Evolutionary conservation across 495 filamentous ascomycete genomes (phyloP).

Genomic region (Podospora appendiculata): DNA sequence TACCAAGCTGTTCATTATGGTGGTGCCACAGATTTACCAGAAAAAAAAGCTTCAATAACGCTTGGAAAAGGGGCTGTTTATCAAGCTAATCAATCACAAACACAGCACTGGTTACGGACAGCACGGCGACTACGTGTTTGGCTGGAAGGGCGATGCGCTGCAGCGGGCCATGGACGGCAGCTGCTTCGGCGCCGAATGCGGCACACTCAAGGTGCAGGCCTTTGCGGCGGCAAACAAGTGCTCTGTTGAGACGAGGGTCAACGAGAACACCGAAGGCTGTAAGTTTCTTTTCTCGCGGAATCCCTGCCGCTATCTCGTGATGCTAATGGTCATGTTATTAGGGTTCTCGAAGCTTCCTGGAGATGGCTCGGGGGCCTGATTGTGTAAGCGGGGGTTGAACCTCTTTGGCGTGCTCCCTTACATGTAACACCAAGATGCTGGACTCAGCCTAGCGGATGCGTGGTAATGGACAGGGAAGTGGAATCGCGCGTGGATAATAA

Average conservation of each 20-base stretch:
- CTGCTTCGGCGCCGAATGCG: constrained; percentile 10
- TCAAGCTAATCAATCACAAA: not conserved
- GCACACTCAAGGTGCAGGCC: constrained; percentile 28
- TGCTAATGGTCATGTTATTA: not conserved
- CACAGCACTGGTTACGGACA: constrained; percentile 32
- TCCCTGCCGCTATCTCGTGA: not conserved
- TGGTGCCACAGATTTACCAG: too few relatives aligned
- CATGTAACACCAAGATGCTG: too few relatives aligned
- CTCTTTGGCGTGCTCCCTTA: too few relatives aligned
- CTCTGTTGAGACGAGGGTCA: constrained; percentile 26
- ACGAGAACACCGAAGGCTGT: constrained; percentile 38
- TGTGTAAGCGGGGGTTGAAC: too few relatives aligned
- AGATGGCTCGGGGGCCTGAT: not conserved
- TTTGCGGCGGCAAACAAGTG: constrained; percentile 30
- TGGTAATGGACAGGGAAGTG: too few relatives aligned
- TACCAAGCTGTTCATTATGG: not conserved
- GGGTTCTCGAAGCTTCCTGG: not conserved
- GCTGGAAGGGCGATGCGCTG: constrained; percentile 35
- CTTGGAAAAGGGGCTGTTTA: not conserved
- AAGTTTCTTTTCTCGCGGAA: constrained; percentile 5
- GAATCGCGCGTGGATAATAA: too few relatives aligned
- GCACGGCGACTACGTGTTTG: constrained; percentile 43
- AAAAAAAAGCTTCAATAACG: too few relatives aligned
- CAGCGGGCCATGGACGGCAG: constrained; percentile 34
- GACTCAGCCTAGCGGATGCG: too few relatives aligned